A percentile compares a stretch with the other conserved stretches of the same genome.
Evolutionary conservation across 169 alveolate species (phyloP).

Genomic region (Blepharisma undulans): DNA sequence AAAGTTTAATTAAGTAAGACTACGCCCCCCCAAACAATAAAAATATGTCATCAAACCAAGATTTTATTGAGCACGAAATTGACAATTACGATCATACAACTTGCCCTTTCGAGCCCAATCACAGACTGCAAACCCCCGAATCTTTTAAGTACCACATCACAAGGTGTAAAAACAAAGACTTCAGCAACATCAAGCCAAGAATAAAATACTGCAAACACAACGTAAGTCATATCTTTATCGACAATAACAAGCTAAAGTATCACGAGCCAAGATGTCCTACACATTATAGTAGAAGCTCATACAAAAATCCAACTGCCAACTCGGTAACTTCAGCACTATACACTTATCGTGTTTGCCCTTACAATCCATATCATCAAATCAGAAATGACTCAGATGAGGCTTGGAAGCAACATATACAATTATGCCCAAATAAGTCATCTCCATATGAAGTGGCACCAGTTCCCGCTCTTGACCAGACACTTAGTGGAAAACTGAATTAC

Average conservation of each 20-base stretch:
- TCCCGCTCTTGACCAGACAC: not conserved
- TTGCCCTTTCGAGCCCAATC: conserved; percentile 3
- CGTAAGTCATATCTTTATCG: not conserved
- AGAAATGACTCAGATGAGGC: not conserved
- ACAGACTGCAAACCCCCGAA: not conserved
- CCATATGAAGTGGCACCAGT: not conserved
- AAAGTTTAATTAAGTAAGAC: not conserved
- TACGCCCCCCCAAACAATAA: not conserved
- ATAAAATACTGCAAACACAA: not conserved
- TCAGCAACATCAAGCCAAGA: not conserved
- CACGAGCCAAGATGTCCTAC: not conserved
- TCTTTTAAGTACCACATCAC: not conserved
- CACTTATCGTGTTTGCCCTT: not conserved
- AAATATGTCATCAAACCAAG: not conserved
- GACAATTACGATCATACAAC: not conserved
- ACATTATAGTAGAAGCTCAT: not conserved
- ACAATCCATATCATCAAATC: not conserved
- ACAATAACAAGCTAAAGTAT: not conserved
- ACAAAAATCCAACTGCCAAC: not conserved
- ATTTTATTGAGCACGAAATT: not conserved
- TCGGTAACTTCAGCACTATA: not conserved
- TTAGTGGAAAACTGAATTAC: not conserved
- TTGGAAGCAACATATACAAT: not conserved
- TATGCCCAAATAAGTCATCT: not conserved
- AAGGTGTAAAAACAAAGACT: not conserved